Percentiles rank a stretch among this genome's conserved stretches.
Conservation (phyloP, 139 green algal species). For the Micractinium conductrix region DNA sequence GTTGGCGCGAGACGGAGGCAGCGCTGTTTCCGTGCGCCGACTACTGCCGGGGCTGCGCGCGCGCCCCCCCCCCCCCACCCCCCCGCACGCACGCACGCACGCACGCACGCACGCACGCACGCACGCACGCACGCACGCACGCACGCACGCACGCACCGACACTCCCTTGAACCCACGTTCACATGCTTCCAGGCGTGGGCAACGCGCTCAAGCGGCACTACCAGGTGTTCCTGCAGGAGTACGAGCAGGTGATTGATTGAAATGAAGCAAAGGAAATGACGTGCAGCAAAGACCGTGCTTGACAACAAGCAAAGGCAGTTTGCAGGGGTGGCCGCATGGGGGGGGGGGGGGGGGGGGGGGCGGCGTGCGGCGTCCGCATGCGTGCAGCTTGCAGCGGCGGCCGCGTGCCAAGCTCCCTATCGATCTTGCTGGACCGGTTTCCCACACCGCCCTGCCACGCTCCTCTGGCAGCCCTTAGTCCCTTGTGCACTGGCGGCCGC, state of each 20-base stretch:
- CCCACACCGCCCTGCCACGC: no score
- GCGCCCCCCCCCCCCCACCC: no score
- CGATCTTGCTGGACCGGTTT: no score
- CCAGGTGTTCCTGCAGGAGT: constrained; percentile 77
- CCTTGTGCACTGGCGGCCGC: neutral
- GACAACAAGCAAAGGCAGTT: no score
- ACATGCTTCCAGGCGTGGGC: constrained; percentile 61
- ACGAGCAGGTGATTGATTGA: constrained; percentile 59
- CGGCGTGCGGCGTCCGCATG: no score
- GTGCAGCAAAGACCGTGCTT: no score
- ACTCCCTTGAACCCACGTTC: no score
- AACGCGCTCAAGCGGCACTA: constrained; percentile 92
- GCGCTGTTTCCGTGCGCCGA: neutral
- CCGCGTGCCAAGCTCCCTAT: neutral
- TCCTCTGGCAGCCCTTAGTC: neutral
- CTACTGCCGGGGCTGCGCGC: neutral
- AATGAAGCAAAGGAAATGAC: no score
- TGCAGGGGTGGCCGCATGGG: no score
- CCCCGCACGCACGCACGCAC: neutral
- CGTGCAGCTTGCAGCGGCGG: no score
- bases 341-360: no score
- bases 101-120: no score
- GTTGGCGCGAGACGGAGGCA: neutral
- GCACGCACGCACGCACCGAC: neutral
- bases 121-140: neutral